Percentiles rank a stretch among this genome's conserved stretches.
Conservation (phyloP, 2,329 filamentous ascomycete genomes). For the Rutstroemia sp. region DNA sequence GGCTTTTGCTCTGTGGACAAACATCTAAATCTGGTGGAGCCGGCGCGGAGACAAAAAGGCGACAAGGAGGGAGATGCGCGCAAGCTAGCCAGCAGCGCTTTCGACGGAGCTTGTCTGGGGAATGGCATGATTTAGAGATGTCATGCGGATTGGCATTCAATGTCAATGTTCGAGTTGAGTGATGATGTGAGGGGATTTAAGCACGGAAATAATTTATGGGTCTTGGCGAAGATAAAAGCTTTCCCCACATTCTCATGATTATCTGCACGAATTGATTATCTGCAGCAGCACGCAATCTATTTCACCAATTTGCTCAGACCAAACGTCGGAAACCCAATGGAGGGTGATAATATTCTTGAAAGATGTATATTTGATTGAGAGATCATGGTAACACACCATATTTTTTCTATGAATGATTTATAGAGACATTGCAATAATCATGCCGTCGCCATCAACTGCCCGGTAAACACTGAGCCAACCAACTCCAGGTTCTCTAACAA, state of each 20-base stretch:
- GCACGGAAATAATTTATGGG: not conserved
- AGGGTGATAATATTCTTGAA: too few relatives aligned
- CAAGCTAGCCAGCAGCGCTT: constrained; percentile 19
- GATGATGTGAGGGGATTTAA: not conserved
- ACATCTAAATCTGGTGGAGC: constrained; percentile 14
- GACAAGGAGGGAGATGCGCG: constrained; percentile 9
- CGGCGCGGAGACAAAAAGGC: constrained; percentile 15
- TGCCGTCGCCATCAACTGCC: not conserved
- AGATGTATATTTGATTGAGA: not conserved
- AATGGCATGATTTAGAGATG: constrained; percentile 17
- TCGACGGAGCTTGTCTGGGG: constrained; percentile 18
- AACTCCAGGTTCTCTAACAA: too few relatives aligned
- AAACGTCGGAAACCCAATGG: too few relatives aligned
- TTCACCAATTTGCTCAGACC: not conserved
- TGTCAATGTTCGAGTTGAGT: not conserved
- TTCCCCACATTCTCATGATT: constrained; percentile 1
- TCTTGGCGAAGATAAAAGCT: not conserved
- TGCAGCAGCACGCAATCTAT: not conserved
- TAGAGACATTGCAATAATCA: not conserved
- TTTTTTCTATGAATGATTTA: not conserved
- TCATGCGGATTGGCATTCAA: not conserved
- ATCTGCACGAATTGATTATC: not conserved
- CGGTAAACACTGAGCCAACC: too few relatives aligned
- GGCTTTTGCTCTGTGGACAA: constrained; percentile 22
- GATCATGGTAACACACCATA: not conserved